Conservation (phyloP, 371 early-diverging fungal genomes). For the Lichtheimia hyalospora region DNA sequence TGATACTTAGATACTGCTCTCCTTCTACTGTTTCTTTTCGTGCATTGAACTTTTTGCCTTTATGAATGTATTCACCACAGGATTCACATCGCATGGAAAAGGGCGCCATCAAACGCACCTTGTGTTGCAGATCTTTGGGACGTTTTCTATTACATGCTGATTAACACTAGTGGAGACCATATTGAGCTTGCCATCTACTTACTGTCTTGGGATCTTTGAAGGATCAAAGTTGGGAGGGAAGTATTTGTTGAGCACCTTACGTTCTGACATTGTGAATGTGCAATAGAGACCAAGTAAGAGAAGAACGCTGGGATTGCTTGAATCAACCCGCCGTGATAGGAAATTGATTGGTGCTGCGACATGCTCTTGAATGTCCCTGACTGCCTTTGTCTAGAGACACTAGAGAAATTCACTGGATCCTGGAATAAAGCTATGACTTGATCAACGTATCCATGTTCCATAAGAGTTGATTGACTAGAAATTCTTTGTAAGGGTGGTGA, state of each 20-base stretch:
- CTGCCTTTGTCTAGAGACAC: too few species aligned
- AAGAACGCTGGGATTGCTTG: not conserved
- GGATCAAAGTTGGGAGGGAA: conserved; percentile 96
- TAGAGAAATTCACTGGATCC: too few species aligned
- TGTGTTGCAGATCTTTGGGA: conserved; percentile 83
- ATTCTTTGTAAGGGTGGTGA: too few species aligned
- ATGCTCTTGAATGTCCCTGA: too few species aligned
- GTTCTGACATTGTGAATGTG: conserved; percentile 66
- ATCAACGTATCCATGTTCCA: too few species aligned
- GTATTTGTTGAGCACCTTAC: conserved; percentile 91
- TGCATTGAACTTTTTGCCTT: conserved; percentile 98
- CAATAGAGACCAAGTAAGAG: not conserved
- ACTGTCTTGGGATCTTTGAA: conserved; percentile 50
- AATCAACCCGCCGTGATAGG: too few species aligned
- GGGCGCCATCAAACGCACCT: conserved; percentile 96
- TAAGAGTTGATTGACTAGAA: too few species aligned
- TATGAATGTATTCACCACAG: conserved; percentile 95
- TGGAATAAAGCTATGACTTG: too few species aligned
- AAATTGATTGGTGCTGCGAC: too few species aligned
- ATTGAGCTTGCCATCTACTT: conserved; percentile 13
- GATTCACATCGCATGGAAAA: conserved; percentile 97
- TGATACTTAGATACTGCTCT: conserved; percentile 84
- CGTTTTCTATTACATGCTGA: conserved; percentile 66
- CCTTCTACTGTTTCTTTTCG: conserved; percentile 85
- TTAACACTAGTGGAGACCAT: not conserved